Conservation (phyloP, 306 rosid genomes). For the Vicia sativa region DNA sequence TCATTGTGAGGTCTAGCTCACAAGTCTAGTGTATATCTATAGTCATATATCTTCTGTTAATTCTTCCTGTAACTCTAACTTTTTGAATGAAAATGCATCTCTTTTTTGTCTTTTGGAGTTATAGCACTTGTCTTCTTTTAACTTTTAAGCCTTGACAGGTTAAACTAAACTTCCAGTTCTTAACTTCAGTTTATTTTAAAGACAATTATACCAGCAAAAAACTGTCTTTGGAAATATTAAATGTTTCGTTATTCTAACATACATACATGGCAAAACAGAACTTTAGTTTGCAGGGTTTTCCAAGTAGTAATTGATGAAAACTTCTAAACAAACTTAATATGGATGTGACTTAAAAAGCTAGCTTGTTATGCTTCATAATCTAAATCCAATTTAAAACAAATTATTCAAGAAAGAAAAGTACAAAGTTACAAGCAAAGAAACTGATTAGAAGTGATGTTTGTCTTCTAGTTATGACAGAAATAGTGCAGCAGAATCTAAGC, state of each 20-base stretch:
- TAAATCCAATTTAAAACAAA: constrained; percentile 19
- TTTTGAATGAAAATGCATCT: not conserved
- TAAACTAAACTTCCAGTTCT: no score
- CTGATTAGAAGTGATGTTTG: constrained; percentile 8
- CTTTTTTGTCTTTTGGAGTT: not conserved
- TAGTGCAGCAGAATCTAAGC: constrained; percentile 44
- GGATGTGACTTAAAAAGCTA: constrained; percentile 20
- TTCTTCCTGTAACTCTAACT: constrained; percentile 28
- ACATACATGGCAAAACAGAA: no score
- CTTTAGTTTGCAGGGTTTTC: not conserved
- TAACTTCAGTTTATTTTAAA: no score
- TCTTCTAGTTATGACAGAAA: constrained; percentile 7
- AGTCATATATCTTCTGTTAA: constrained; percentile 23
- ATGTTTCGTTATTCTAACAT: no score
- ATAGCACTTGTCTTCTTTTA: not conserved
- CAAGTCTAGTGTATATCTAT: constrained; percentile 40
- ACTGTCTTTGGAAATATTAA: no score
- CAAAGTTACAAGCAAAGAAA: constrained; percentile 8
- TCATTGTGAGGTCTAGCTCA: constrained; percentile 36
- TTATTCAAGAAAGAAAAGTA: not conserved
- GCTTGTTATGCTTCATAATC: constrained; percentile 3
- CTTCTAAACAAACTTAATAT: constrained; percentile 28
- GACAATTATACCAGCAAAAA: no score
- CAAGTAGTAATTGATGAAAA: not conserved
- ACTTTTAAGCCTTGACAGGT: no score